Evolutionary conservation across 2,329 filamentous ascomycete species (phyloP).

Genomic region (Calonectria pauciramosa): DNA sequence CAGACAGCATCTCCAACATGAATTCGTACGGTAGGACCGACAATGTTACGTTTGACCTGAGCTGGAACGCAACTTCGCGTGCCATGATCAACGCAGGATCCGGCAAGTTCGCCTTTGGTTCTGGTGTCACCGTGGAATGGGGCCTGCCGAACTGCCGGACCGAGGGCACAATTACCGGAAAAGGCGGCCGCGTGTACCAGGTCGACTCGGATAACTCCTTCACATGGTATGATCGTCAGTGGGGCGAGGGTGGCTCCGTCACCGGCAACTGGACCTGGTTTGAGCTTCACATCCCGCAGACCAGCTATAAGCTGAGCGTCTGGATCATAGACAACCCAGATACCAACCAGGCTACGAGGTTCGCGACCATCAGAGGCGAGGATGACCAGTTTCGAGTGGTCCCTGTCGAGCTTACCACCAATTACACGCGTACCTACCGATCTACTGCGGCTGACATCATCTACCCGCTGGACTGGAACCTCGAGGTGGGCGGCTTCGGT

Average conservation of each 20-base stretch:
- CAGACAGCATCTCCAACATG: not conserved
- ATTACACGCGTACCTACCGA: not conserved
- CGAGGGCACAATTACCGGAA: not conserved
- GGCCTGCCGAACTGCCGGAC: not conserved
- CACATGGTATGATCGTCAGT: not conserved
- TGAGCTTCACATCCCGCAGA: not conserved
- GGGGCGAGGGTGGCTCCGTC: not conserved
- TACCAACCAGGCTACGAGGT: not conserved
- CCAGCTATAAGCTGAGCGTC: not conserved
- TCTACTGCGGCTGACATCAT: not conserved
- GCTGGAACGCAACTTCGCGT: not conserved
- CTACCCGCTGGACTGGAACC: not conserved
- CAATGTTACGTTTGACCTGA: not conserved
- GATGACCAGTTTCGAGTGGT: not conserved
- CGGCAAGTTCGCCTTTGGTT: not conserved
- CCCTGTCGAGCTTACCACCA: not conserved
- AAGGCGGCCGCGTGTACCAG: not conserved
- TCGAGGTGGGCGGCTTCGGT: not conserved
- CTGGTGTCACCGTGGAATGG: not conserved
- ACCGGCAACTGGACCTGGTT: slow-evolving; percentile 6
- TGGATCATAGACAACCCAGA: slow-evolving; percentile 4
- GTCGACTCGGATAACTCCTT: not conserved
- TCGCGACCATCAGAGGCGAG: not conserved
- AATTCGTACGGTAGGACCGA: not conserved
- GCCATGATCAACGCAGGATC: not conserved